Evolutionary conservation across 176 grass and related monocot genomes (phyloP).

Genomic region (Poa annua): DNA sequence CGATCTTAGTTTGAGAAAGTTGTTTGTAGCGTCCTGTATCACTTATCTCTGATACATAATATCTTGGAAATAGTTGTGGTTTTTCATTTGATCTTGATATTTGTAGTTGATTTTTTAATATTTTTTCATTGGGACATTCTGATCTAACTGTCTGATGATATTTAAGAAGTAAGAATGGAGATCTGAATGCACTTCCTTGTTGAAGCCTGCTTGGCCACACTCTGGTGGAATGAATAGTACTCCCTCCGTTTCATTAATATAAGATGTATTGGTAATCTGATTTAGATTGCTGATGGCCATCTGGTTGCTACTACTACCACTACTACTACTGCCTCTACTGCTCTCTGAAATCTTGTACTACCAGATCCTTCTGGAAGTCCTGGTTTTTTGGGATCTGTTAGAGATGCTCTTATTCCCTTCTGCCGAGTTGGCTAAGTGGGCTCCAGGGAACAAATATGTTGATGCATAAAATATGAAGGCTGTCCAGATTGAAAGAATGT

Average conservation of each 20-base stretch:
- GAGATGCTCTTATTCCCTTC: not conserved
- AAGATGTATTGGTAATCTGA: too few species aligned
- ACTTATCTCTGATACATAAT: not conserved
- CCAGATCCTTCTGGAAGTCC: not conserved
- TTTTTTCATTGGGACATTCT: not conserved
- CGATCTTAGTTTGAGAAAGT: not conserved
- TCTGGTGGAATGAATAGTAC: not conserved
- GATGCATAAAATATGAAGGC: too few species aligned
- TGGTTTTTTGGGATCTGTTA: not conserved
- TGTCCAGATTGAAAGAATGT: too few species aligned
- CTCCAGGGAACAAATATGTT: too few species aligned
- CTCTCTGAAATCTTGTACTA: not conserved
- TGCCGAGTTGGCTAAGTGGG: too few species aligned
- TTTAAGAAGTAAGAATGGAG: not conserved
- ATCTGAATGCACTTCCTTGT: not conserved
- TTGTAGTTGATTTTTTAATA: not conserved
- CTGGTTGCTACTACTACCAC: not conserved
- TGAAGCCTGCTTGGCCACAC: constrained; percentile 7
- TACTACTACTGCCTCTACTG: not conserved
- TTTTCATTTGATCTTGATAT: not conserved
- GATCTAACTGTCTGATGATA: constrained; percentile 12
- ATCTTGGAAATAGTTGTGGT: not conserved
- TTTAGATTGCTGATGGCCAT: not conserved
- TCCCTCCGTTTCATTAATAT: too few species aligned
- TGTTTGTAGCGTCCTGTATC: not conserved